Conservation (phyloP, 495 filamentous ascomycete species). For the Penicilliopsis zonata region DNA sequence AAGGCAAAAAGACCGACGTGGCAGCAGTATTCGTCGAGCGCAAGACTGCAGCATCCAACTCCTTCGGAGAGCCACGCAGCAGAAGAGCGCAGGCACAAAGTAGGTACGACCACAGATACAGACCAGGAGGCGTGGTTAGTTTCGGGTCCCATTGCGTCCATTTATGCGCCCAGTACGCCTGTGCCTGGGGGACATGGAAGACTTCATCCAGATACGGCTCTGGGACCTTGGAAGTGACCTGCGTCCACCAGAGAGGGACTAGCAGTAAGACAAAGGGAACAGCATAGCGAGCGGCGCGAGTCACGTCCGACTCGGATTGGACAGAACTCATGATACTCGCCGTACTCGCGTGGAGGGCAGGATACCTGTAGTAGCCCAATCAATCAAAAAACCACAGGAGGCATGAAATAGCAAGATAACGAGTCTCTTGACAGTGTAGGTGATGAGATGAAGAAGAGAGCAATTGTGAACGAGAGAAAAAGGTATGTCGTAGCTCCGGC, state of each 20-base stretch:
- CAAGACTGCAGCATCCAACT: constrained; percentile 24
- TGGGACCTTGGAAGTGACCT: constrained; percentile 39
- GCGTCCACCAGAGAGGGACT: constrained; percentile 26
- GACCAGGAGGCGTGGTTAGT: constrained; percentile 87
- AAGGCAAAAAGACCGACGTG: constrained; percentile 24
- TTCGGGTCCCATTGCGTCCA: constrained; percentile 86
- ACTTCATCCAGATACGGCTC: constrained; percentile 90
- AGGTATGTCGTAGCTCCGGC: too few species aligned
- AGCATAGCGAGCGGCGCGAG: constrained; percentile 28
- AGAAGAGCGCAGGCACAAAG: constrained; percentile 21
- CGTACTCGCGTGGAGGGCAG: background rate
- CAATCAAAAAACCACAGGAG: background rate
- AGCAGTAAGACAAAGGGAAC: constrained; percentile 29
- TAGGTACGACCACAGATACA: constrained; percentile 51
- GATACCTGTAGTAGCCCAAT: constrained; percentile 1
- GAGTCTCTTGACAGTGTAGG: too few species aligned
- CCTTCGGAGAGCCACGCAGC: constrained; percentile 26
- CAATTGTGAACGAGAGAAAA: background rate
- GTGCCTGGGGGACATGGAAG: constrained; percentile 89
- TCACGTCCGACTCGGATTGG: constrained; percentile 22
- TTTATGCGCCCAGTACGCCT: constrained; percentile 65
- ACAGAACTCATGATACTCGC: constrained; percentile 27
- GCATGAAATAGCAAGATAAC: too few species aligned
- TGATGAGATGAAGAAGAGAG: too few species aligned
- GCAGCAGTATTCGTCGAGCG: constrained; percentile 30